Percentiles rank a stretch among this genome's conserved stretches.
Evolutionary conservation across 768 basidiomycete species (phyloP).

Genomic region (Amanita pallidorosea): DNA sequence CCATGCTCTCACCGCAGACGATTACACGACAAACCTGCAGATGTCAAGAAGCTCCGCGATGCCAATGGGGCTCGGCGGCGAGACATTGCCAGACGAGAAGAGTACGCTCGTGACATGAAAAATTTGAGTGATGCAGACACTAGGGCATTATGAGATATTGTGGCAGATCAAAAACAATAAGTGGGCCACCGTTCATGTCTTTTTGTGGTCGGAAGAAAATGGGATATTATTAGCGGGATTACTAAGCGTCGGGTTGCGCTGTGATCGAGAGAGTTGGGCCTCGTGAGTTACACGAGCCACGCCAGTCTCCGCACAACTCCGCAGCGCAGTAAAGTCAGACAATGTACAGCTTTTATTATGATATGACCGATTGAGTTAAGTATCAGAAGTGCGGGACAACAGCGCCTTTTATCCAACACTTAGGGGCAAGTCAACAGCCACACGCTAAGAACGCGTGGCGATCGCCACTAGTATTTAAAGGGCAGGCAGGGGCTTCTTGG

Average conservation of each 20-base stretch:
- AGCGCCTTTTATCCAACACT: not conserved
- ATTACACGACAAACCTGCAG: not conserved
- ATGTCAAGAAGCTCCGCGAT: not conserved
- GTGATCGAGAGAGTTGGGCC: not conserved
- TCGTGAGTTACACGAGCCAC: too few relatives aligned
- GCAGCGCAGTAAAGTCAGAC: not conserved
- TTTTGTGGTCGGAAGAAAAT: not conserved
- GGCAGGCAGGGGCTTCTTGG: not conserved
- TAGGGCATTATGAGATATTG: not conserved
- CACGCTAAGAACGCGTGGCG: constrained; percentile 3
- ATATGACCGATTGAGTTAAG: too few relatives aligned
- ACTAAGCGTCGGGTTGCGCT: not conserved
- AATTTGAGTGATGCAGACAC: not conserved
- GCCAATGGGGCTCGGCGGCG: not conserved
- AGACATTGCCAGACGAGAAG: not conserved
- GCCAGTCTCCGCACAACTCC: not conserved
- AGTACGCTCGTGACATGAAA: not conserved
- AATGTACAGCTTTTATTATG: not conserved
- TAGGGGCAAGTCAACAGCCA: not conserved
- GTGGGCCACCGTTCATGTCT: not conserved
- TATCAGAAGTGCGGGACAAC: not conserved
- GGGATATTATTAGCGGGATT: not conserved
- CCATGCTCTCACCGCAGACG: not conserved
- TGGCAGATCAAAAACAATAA: not conserved
- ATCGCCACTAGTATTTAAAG: constrained; percentile 4